Percentiles rank a stretch among this genome's conserved stretches.
Conservation (phyloP, 2,329 filamentous ascomycete genomes). For the Colletotrichum sp. region DNA sequence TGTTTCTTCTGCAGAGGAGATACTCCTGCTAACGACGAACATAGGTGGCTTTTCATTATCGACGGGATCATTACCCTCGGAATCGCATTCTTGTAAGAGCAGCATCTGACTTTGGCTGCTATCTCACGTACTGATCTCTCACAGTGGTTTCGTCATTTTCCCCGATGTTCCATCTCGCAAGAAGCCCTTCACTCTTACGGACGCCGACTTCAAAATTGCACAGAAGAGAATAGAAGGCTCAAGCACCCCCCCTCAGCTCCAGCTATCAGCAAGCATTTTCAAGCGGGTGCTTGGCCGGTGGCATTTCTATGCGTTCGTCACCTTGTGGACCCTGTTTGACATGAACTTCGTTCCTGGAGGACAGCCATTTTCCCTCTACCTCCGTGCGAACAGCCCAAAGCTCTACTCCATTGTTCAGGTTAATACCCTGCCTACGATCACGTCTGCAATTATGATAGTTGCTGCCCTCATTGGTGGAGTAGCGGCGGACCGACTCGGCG, state of each 20-base stretch:
- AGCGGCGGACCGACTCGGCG: background rate
- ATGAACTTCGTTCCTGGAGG: slow-evolving; percentile 36
- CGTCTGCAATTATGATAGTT: background rate
- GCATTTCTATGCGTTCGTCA: slow-evolving; percentile 42
- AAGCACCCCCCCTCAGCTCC: slow-evolving; percentile 31
- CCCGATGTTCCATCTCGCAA: slow-evolving; percentile 31
- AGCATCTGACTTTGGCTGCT: background rate
- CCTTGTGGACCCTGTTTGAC: slow-evolving; percentile 40
- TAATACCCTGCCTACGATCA: background rate
- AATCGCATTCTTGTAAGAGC: background rate
- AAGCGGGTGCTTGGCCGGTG: slow-evolving; percentile 39
- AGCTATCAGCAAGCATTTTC: slow-evolving; percentile 37
- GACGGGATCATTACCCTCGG: background rate
- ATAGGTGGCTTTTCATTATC: background rate
- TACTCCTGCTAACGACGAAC: rapidly evolving
- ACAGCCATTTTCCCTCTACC: slow-evolving; percentile 41
- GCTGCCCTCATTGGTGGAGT: background rate
- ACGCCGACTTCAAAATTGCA: slow-evolving; percentile 27
- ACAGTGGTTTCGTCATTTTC: slow-evolving; percentile 44
- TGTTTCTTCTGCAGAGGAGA: background rate
- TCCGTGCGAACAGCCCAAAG: slow-evolving; percentile 34
- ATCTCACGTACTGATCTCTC: slow-evolving; percentile 42
- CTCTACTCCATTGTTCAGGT: background rate
- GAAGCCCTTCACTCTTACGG: slow-evolving; percentile 33
- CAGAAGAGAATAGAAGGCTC: slow-evolving; percentile 29